These are phyloP conservation scores for Chrysochromulina parva DNA, from an alignment of 78 protist species.

Conservation along the genomic window DNA sequence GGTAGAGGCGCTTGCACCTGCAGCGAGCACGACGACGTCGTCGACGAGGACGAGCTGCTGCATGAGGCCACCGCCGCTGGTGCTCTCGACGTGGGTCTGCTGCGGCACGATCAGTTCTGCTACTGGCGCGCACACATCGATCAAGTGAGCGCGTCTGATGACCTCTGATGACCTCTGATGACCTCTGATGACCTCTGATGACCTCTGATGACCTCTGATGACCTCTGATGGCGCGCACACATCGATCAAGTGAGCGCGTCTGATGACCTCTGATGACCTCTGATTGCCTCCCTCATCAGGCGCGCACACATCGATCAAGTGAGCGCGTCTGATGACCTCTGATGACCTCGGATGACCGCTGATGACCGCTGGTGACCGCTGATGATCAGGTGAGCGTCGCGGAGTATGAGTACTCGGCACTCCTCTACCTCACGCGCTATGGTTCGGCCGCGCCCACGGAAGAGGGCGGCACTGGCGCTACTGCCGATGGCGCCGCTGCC, in stretches of 20 bases:
- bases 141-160: not conserved
- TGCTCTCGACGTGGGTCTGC: not conserved
- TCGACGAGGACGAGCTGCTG: too few relatives aligned
- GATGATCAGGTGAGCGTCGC: not conserved
- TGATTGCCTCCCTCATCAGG: not conserved
- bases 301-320: conserved; percentile 46
- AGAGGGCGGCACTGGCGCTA: too few relatives aligned
- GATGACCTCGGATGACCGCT: too few relatives aligned
- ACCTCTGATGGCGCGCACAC: conserved; percentile 50
- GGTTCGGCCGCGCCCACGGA: too few relatives aligned
- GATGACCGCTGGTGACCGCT: too few relatives aligned
- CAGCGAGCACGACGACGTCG: too few relatives aligned
- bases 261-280: too few relatives aligned
- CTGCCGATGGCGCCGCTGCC: not conserved
- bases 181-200: too few relatives aligned
- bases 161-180: too few relatives aligned
- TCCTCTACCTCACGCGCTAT: conserved; percentile 13
- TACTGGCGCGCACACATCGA: conserved; percentile 59
- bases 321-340: not conserved
- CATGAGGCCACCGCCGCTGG: not conserved
- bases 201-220: not conserved
- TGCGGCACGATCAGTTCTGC: not conserved
- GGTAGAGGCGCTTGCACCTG: too few relatives aligned
- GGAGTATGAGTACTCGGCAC: conserved; percentile 22
- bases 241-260: conserved; percentile 15